Conservation (phyloP, 257 asterid genomes). For the Primulina huaijiensis region DNA sequence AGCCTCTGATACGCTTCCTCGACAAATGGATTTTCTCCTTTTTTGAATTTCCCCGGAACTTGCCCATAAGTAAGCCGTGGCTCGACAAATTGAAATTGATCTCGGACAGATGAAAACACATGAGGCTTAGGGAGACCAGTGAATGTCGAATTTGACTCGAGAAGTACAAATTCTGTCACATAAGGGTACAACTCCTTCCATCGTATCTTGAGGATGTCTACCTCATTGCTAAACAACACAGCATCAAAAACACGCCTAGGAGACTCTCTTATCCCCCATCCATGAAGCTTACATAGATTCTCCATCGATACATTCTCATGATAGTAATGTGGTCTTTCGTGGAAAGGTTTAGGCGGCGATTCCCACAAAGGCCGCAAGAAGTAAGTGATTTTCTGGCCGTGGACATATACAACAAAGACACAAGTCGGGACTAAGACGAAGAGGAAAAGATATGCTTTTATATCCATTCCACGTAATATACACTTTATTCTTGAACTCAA, state of each 20-base stretch:
- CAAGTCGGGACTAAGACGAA: constrained; percentile 56
- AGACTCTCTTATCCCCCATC: constrained; percentile 76
- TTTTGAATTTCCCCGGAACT: constrained; percentile 60
- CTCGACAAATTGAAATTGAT: constrained; percentile 63
- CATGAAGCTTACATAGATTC: constrained; percentile 76
- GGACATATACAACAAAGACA: constrained; percentile 45
- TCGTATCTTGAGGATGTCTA: constrained; percentile 67
- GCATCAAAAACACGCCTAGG: constrained; percentile 88
- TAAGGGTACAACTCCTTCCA: constrained; percentile 86
- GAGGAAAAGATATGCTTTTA: constrained; percentile 51
- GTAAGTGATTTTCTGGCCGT: constrained; percentile 83
- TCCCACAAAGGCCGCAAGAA: constrained; percentile 85
- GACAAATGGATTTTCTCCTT: constrained; percentile 77
- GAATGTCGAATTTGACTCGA: constrained; percentile 83
- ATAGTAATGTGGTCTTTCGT: constrained; percentile 69
- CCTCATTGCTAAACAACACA: constrained; percentile 75
- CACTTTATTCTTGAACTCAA: constrained; percentile 59
- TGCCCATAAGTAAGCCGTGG: constrained; percentile 67
- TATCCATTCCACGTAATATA: constrained; percentile 58
- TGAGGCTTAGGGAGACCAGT: constrained; percentile 75
- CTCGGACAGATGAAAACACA: constrained; percentile 48
- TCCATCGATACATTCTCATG: constrained; percentile 73
- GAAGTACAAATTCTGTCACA: constrained; percentile 70
- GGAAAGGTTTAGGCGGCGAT: constrained; percentile 81
- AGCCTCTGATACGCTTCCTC: constrained; percentile 86